Percentiles rank a stretch among this genome's conserved stretches.
These are phyloP conservation scores for Termitomyces sp. DNA, from an alignment of 768 basidiomycete species.

Conservation along the genomic window DNA sequence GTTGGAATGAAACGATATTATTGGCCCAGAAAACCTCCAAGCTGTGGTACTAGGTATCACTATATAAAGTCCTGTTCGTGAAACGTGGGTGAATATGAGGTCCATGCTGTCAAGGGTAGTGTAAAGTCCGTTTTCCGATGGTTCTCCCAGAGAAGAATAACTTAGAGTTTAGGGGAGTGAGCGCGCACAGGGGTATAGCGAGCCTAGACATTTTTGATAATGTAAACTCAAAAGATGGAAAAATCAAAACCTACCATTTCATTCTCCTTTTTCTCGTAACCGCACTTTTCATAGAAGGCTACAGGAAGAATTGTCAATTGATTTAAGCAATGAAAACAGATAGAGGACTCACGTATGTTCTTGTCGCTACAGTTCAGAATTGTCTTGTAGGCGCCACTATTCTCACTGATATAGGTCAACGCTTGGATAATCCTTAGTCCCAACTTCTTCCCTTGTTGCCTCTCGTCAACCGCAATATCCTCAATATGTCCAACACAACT, in stretches of 20 bases:
- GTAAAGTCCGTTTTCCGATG: neutral
- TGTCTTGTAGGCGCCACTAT: slow-evolving; percentile 86
- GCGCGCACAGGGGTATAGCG: slow-evolving; percentile 49
- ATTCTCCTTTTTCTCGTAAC: slow-evolving; percentile 85
- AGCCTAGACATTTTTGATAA: slow-evolving; percentile 31
- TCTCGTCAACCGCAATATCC: slow-evolving; percentile 93
- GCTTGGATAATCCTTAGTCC: slow-evolving; percentile 85
- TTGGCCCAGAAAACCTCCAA: neutral
- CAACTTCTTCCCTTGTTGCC: slow-evolving; percentile 87
- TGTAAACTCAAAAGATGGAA: neutral
- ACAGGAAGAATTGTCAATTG: neutral
- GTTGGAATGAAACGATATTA: neutral
- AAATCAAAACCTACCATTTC: slow-evolving; percentile 68
- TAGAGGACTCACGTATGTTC: slow-evolving; percentile 75
- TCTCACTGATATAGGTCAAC: slow-evolving; percentile 79
- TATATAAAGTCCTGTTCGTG: neutral
- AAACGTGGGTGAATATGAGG: neutral
- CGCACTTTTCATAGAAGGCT: slow-evolving; percentile 99
- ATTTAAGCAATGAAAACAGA: slow-evolving; percentile 1
- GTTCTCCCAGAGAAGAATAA: slow-evolving; percentile 1
- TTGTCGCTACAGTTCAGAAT: slow-evolving; percentile 91
- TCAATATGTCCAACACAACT: slow-evolving; percentile 96
- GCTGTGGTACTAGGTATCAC: neutral
- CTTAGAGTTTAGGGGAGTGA: slow-evolving; percentile 32
- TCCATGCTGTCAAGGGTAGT: neutral